phyloP scores from a whole-genome alignment of 2,329 filamentous ascomycete genomes.

The Fusarium sp. region DNA sequence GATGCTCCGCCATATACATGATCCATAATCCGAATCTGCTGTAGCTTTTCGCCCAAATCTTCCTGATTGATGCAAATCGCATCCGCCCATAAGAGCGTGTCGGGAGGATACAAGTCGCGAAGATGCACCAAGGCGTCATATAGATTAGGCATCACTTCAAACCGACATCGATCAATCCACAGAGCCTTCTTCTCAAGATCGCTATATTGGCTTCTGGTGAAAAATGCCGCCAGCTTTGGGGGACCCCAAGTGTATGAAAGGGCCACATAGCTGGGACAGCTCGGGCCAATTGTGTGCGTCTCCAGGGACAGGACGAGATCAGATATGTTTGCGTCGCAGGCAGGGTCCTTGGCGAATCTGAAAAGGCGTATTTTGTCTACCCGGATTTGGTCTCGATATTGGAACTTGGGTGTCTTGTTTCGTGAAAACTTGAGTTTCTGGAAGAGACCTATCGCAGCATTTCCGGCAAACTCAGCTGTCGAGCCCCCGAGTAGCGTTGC shows the following conservation, averaged over 20 bases:
- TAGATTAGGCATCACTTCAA: neutral
- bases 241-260: neutral
- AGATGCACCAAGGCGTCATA: neutral
- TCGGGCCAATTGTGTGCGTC: neutral
- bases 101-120: neutral
- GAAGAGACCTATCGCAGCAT: neutral
- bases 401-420: neutral
- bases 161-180: neutral
- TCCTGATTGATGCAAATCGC: neutral
- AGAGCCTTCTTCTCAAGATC: neutral
- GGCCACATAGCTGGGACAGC: neutral
- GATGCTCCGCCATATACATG: neutral
- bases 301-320: neutral
- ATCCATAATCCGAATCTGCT: neutral
- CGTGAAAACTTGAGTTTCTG: neutral
- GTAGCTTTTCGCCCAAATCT: neutral
- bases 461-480: neutral
- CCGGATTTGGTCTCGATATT: neutral
- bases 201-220: neutral
- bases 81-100: neutral
- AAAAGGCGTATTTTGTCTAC: neutral
- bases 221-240: neutral
- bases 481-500: neutral
- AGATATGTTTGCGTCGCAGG: neutral
- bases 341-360: neutral